Conservation (phyloP, 176 grass and related monocot genomes). For the Pontederia crassipes region DNA sequence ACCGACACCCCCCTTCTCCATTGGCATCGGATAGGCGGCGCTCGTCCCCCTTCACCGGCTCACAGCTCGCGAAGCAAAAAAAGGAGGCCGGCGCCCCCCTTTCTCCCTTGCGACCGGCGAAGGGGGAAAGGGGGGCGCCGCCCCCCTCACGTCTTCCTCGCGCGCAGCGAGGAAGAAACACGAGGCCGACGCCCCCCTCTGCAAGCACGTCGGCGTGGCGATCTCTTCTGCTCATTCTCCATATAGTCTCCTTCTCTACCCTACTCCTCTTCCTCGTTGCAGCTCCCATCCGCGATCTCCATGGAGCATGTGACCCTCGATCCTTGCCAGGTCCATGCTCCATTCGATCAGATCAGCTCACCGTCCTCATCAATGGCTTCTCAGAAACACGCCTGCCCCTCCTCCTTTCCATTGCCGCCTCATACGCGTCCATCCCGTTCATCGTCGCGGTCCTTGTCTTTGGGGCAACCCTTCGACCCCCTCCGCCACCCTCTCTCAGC, state of each 20-base stretch:
- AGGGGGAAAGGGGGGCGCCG: too few species aligned
- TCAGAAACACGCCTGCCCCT: slow-evolving; percentile 58
- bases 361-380: slow-evolving; percentile 64
- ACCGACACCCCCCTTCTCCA: too few species aligned
- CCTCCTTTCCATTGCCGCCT: slow-evolving; percentile 38
- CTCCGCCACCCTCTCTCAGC: slow-evolving; percentile 4
- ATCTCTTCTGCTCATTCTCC: slow-evolving; percentile 11
- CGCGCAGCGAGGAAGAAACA: too few species aligned
- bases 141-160: too few species aligned
- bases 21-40: too few species aligned
- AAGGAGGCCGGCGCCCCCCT: too few species aligned
- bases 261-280: not conserved
- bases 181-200: too few species aligned
- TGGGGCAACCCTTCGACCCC: slow-evolving; percentile 68
- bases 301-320: slow-evolving; percentile 19
- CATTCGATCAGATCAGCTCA: slow-evolving; percentile 50
- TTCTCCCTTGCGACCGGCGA: too few species aligned
- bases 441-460: slow-evolving; percentile 45
- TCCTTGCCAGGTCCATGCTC: slow-evolving; percentile 14
- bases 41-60: too few species aligned
- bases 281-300: not conserved
- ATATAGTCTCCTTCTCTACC: not conserved
- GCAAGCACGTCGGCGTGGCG: not conserved
- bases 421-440: slow-evolving; percentile 44
- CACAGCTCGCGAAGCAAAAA: too few species aligned